These are phyloP conservation scores for Boletus smithii DNA, from an alignment of 1,284 basidiomycete genomes.

Conservation along the genomic window DNA sequence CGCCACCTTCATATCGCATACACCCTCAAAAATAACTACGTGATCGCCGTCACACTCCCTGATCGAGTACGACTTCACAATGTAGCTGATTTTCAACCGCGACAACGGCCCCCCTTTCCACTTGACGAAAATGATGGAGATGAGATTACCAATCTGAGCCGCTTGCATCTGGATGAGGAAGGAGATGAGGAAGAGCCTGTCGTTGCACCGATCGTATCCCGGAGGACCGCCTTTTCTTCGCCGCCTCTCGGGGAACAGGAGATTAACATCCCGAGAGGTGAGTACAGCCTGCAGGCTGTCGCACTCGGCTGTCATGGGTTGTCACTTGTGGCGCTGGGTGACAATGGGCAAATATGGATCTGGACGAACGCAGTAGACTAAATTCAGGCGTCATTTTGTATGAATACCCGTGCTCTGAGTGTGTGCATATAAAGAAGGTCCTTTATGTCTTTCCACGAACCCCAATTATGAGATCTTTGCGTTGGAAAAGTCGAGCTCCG, in stretches of 20 bases:
- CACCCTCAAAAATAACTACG: constrained; percentile 46
- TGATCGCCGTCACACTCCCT: constrained; percentile 46
- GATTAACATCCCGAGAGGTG: constrained; percentile 15
- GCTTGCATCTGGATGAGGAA: constrained; percentile 31
- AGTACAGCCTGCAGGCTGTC: constrained; percentile 33
- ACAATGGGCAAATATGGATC: constrained; percentile 27
- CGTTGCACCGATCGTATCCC: constrained; percentile 1
- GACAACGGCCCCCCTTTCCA: constrained; percentile 28
- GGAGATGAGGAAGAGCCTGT: constrained; percentile 24
- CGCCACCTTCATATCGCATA: constrained; percentile 45
- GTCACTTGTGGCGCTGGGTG: constrained; percentile 35
- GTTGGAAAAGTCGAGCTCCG: constrained; percentile 94
- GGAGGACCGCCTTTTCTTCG: constrained; percentile 18
- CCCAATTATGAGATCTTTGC: constrained; percentile 71
- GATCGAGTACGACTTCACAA: constrained; percentile 46
- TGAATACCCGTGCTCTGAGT: background rate
- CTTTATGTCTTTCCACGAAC: background rate
- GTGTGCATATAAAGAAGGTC: background rate
- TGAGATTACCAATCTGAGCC: constrained; percentile 14
- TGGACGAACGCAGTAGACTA: constrained; percentile 26
- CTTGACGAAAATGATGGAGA: constrained; percentile 18
- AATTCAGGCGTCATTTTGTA: background rate
- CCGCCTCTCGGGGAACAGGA: constrained; percentile 21
- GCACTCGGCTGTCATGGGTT: constrained; percentile 43
- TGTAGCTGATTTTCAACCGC: constrained; percentile 43